Percentiles rank a stretch among this genome's conserved stretches.
phyloP scores from a whole-genome alignment of 129 eudicot species.

The Centrapalus pauciflorus region DNA sequence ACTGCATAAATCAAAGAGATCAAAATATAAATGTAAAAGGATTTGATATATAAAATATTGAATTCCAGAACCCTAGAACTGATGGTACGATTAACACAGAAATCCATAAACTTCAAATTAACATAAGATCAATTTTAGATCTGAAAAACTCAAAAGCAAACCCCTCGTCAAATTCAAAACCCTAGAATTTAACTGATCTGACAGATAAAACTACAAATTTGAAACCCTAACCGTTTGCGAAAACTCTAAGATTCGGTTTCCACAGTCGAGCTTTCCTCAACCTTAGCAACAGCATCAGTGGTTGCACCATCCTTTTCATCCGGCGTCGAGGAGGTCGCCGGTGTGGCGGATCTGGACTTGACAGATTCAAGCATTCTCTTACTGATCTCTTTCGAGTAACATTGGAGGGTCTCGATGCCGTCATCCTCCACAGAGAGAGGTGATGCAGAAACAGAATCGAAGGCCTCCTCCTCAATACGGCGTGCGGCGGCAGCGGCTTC shows the following conservation, averaged over 20 bases:
- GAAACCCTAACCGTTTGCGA: constrained; percentile 19
- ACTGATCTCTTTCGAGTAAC: constrained; percentile 83
- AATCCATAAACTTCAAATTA: constrained; percentile 15
- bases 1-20: background rate
- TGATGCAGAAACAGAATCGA: constrained; percentile 37
- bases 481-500: constrained; percentile 66
- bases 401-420: constrained; percentile 71
- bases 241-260: constrained; percentile 2
- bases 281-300: background rate
- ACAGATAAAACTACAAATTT: background rate
- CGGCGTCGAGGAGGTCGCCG: background rate
- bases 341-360: constrained; percentile 60
- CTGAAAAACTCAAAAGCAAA: constrained; percentile 5
- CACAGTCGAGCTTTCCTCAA: constrained; percentile 10
- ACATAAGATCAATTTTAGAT: constrained; percentile 7
- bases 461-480: constrained; percentile 59
- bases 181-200: constrained; percentile 13
- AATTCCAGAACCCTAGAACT: constrained; percentile 11
- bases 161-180: constrained; percentile 22
- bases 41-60: background rate
- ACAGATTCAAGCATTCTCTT: constrained; percentile 68
- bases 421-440: constrained; percentile 45
- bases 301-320: constrained; percentile 6
- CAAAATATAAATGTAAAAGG: no score
- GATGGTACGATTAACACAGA: constrained; percentile 10